Evolutionary conservation across 108 stramenopile species (phyloP).

Genomic region (Seminavis robusta): DNA sequence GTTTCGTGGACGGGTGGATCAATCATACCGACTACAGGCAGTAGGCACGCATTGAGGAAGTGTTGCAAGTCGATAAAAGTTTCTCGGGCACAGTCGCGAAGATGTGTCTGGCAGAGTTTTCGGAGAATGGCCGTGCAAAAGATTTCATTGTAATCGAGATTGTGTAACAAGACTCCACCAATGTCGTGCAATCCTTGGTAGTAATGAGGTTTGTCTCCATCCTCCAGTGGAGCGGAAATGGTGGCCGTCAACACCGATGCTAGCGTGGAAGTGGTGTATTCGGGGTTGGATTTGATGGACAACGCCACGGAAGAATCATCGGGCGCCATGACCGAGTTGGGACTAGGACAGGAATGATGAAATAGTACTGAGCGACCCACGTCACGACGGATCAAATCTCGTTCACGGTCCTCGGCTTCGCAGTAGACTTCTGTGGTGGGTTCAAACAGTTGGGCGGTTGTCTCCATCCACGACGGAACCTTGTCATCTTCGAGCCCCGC

Average conservation of each 20-base stretch:
- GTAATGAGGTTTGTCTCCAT: constrained; percentile 19
- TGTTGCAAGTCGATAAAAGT: constrained; percentile 28
- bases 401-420: not conserved
- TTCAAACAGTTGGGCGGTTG: not conserved
- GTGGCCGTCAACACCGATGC: constrained; percentile 19
- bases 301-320: too few species aligned
- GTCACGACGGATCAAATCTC: constrained; percentile 33
- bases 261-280: not conserved
- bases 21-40: constrained; percentile 29
- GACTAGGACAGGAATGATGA: too few species aligned
- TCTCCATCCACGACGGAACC: not conserved
- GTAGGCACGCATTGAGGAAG: constrained; percentile 15
- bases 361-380: constrained; percentile 30
- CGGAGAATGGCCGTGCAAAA: constrained; percentile 7
- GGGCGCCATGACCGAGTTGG: not conserved
- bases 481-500: constrained; percentile 20
- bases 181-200: constrained; percentile 45
- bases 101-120: constrained; percentile 21
- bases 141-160: constrained; percentile 31
- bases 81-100: constrained; percentile 31
- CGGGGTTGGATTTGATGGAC: not conserved
- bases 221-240: constrained; percentile 3
- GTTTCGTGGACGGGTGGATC: constrained; percentile 28
- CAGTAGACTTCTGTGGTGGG: not conserved
- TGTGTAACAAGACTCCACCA: constrained; percentile 38